Evolutionary conservation across 2,329 filamentous ascomycete genomes (phyloP), one percentile per base, ranked within the genome.

Genomic region (Purpureocillium takamizusanense): DNA sequence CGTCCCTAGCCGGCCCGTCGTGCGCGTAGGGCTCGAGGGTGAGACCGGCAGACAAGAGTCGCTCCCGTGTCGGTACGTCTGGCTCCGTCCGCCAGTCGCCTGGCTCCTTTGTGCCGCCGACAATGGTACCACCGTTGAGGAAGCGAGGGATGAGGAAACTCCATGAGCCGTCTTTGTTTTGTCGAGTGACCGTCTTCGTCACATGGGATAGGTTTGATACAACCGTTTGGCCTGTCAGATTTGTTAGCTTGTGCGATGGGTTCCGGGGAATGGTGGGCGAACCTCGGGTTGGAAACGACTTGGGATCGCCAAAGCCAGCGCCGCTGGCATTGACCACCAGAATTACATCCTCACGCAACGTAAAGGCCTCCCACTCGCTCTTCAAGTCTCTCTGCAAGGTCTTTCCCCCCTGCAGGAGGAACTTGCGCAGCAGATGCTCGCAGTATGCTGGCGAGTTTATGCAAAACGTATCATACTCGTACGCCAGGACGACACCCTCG

Each of bases 91-190:
- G 64, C 46, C 46, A 48, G 27, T 48, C 70, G 40, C 70, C 59
- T 1, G 68, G 65, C 51, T 81, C 70, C 53, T 78, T 81, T 14
- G 77, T 83, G 1, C 78, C 78, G 11, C 78, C 79, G 25, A 82
- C 72, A 31, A 82, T 63, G 0, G 78, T 82, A 2, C 78, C 78
- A 4, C 78, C 78, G 21, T 71, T 61, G 18, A 76, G 69, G 33
- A 70, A 72, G 2, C 79, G 69, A 2, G 78, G 76, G 21, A 83
- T 72, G 37, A 70, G 69, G 48, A 82, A 81, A 2, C 68, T 67
- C 74, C 76, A 80, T 11, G 62, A 66, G 2, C 79, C 79, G 51
- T 83, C 77, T 1, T 65, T 64, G 48, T 76, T 73, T 46, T 84
- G 76, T 18, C 72, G 66, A 3, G 80, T 83, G 15, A 83, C 63